Base-by-base conservation (phyloP, 2,329 filamentous ascomycete species). In the Mycosphaerella sp. region DNA sequence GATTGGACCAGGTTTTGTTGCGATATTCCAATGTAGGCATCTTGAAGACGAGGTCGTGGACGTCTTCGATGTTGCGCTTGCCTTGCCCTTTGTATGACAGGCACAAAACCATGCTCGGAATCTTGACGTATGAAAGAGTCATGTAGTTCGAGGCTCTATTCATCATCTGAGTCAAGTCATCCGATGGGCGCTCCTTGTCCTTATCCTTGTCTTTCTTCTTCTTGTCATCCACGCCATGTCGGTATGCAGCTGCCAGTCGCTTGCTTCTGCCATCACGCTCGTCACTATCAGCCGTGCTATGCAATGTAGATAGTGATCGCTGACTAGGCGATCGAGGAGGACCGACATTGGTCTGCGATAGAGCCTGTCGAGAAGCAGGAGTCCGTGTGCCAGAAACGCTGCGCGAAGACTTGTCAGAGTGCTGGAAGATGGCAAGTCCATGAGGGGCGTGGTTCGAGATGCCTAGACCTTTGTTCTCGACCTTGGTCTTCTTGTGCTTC, bases 1-100 rank as follows among this genome's bases (percentile, higher is more conserved):
- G 80, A 69, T 97, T 98, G 6, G 90, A 96, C 93, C 93, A 98
- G 7, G 91, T 97, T 77, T 98, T 98, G 78, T 98, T 98, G 59
- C 89, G 84, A 74, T 95, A 97, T 70, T 98, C 93, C 45, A 98
- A 84, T 2, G 87, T 86, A 3, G 93, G 93, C 73, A 98, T 82
- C 34, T 89, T 85, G 80, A 98, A 98, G 46, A 98, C 93, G 63
- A 98, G 95, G 67, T 97, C 86, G 72, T 98, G 92, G 12, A 98
- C 86, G 70, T 98, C 95, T 73, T 96, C 90, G 54, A 98, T 80
- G 66, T 97, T 98, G 67, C 91, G 89, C 61, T 95, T 89, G 43
- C 91, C 89, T 69, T 90, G 95, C 67, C 95, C 93, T 71, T 97
- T 95, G 79, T 96, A 96, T 67, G 88, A 95, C 29, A 98, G 79